Evolutionary conservation across 306 rosid genomes (phyloP), one percentile per base, ranked within the genome.

Genomic region (Dalbergia oliveri): DNA sequence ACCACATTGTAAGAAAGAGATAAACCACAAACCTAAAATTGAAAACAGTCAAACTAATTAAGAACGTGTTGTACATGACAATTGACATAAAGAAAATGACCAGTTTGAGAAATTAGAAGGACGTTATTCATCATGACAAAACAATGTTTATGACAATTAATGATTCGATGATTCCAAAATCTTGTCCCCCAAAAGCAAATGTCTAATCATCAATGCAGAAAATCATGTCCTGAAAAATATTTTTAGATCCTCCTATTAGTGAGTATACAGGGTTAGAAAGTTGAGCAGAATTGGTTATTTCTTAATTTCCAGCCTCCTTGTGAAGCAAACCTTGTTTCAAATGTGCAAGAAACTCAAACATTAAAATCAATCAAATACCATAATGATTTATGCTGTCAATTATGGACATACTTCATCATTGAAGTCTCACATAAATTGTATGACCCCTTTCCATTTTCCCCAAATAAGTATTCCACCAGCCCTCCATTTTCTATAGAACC

Each of bases 11-110:
- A 86, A 2, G 89, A 84, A 37, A 95, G 90, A 83, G 88, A 54
- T 8, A 89, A 15, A 73, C 88, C 91, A 0, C 99, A 95, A 4
- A 91, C 97, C 99, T 95, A 90, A 66, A 73, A 67, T 76, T 68
- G 57, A 4, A 78, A 83, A 59, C 59, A 59, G 49, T 18, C 21
- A 66, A 73, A 60, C 64, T 44, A 58, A 49, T 15, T 31, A 1
- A 26, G 31, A 69, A 37, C 7, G 5, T 37, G 41, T 37, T 37
- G 41, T 37, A 37, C 49, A 43, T 10, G 9, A 43, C 49, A 26
- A 26, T 2, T 2, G 31, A 43, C 9, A 43, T 10, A 6, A 43
- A 43, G 9, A 43, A 43, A 37, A 37, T 37, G 41, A 2, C 7
- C 1, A 37, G 41, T 5, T 5, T 4, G 41, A 19, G 63, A 66